A percentile compares a stretch with the other conserved stretches of the same genome.
These are phyloP conservation scores for Penstemon newberryi DNA, from an alignment of 257 asterid genomes.

Conservation along the genomic window DNA sequence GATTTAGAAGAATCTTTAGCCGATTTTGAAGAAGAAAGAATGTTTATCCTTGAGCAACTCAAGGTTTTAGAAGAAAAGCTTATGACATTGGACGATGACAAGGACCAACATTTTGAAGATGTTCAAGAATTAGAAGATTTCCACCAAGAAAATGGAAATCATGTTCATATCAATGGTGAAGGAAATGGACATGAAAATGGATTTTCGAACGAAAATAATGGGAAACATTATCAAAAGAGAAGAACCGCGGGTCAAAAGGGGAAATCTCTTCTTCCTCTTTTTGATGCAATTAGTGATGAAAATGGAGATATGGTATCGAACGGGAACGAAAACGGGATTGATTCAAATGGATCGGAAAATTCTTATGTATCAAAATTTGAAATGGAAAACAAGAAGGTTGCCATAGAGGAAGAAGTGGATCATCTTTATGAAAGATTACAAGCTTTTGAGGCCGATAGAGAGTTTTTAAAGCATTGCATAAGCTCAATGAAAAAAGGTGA, in stretches of 20 bases:
- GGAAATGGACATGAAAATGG: conserved; percentile 58
- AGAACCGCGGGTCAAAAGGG: conserved; percentile 48
- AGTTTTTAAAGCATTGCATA: conserved; percentile 83
- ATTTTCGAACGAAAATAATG: conserved; percentile 42
- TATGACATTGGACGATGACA: conserved; percentile 54
- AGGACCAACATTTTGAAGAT: conserved; percentile 47
- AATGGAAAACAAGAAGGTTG: conserved; percentile 51
- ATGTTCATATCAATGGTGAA: conserved; percentile 29
- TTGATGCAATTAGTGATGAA: conserved; percentile 66
- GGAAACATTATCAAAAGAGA: conserved; percentile 40
- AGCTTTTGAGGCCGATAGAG: conserved; percentile 93
- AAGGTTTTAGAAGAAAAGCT: conserved; percentile 85
- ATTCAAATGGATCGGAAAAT: conserved; percentile 43
- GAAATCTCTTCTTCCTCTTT: conserved; percentile 84
- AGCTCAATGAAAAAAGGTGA: conserved; percentile 88
- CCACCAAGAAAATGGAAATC: conserved; percentile 36
- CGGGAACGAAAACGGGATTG: conserved; percentile 37
- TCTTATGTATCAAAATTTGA: conserved; percentile 36
- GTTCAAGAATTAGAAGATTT: conserved; percentile 32
- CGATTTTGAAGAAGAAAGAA: conserved; percentile 86
- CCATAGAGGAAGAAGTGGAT: conserved; percentile 80
- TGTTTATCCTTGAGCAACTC: conserved; percentile 83
- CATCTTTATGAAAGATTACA: conserved; percentile 84
- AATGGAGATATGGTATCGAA: conserved; percentile 37
- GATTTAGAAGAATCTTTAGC: conserved; percentile 79